Conservation (phyloP, 2,329 filamentous ascomycete species). For the Trichoderma sp. region DNA sequence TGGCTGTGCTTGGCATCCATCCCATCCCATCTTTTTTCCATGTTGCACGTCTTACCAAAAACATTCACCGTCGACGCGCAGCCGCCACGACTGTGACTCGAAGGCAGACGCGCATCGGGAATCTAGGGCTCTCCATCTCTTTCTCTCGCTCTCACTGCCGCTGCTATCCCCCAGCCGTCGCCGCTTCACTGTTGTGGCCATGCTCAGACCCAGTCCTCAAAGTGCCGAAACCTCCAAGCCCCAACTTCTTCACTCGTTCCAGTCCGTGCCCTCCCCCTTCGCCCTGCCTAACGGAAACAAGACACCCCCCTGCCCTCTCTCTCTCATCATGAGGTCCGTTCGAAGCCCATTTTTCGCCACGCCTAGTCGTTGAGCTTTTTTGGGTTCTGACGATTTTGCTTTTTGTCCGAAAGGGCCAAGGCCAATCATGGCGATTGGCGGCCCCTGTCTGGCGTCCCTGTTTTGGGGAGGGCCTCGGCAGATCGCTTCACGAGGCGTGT, state of each 20-base stretch:
- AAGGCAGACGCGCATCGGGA: background rate
- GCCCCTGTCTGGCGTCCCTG: background rate
- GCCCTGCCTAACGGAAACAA: conserved; percentile 1
- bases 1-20: conserved; percentile 1
- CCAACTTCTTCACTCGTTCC: background rate
- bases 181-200: conserved; percentile 9
- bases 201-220: background rate
- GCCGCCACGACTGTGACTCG: background rate
- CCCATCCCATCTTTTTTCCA: background rate
- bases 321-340: conserved; percentile 8
- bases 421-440: conserved; percentile 3
- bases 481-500: background rate
- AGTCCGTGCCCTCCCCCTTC: background rate
- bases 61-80: conserved; percentile 1
- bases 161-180: background rate
- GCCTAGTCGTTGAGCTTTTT: background rate
- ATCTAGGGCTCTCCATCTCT: background rate
- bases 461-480: conserved; percentile 1
- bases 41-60: background rate
- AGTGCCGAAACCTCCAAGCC: background rate
- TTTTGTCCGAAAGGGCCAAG: background rate
- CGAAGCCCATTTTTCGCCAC: background rate
- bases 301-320: background rate
- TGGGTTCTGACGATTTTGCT: background rate
- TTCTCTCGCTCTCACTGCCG: background rate